phyloP scores from a whole-genome alignment of 2,329 filamentous ascomycete species.

The Aspergillus calidoustus region DNA sequence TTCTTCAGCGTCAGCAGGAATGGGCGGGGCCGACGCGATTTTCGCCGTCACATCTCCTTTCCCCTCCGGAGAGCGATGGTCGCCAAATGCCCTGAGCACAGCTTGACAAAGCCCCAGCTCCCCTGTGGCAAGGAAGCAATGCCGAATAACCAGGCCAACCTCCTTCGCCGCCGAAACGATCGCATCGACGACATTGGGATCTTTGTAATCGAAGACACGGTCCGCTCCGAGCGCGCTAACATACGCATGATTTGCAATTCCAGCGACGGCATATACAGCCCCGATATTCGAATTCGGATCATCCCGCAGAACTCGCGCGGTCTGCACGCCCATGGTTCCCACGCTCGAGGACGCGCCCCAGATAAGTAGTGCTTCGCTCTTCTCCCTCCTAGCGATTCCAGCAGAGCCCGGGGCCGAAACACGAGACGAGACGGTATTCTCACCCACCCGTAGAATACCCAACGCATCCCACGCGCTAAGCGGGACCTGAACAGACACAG shows the following conservation, averaged over 20 bases:
- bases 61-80: not conserved
- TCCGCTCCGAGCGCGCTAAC: conserved; percentile 37
- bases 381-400: conserved; percentile 9
- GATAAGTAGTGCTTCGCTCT: conserved; percentile 44
- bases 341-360: conserved; percentile 54
- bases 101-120: conserved; percentile 41
- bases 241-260: conserved; percentile 40
- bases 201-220: conserved; percentile 50
- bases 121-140: conserved; percentile 51
- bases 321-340: conserved; percentile 52
- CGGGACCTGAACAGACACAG: conserved; percentile 44
- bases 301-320: conserved; percentile 41
- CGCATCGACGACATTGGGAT: conserved; percentile 26
- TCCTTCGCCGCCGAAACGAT: conserved; percentile 44
- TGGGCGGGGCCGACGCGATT: conserved; percentile 43
- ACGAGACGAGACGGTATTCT: conserved; percentile 14
- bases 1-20: conserved; percentile 36
- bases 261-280: conserved; percentile 50
- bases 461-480: conserved; percentile 48
- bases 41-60: conserved; percentile 26
- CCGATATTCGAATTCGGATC: conserved; percentile 38
- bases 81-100: conserved; percentile 42
- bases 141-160: conserved; percentile 44
- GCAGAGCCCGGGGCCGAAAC: too few species aligned
- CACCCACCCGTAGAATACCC: conserved; percentile 35